phyloP scores from a whole-genome alignment of 2,329 filamentous ascomycete species.

The Penicillium sp. region DNA sequence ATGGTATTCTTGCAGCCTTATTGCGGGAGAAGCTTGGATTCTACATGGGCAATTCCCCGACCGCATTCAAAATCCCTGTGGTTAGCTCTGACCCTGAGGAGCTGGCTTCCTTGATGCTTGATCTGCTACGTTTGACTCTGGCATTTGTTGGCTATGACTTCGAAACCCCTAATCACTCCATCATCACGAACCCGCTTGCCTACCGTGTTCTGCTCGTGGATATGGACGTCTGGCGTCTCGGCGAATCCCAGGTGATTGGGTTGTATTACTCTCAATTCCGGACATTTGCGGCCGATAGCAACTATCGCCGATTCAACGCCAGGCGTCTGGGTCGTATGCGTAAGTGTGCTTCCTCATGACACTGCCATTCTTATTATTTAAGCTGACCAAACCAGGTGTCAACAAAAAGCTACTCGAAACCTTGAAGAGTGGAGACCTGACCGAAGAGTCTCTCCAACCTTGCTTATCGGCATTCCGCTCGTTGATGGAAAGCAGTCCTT shows the following conservation, averaged over 20 bases:
- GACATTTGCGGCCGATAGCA: slow-evolving; percentile 84
- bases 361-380: neutral
- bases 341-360: slow-evolving; percentile 49
- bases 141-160: slow-evolving; percentile 87
- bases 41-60: slow-evolving; percentile 23
- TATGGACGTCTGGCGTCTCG: slow-evolving; percentile 86
- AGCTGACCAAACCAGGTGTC: slow-evolving; percentile 60
- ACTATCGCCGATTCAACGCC: slow-evolving; percentile 88
- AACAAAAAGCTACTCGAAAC: slow-evolving; percentile 88
- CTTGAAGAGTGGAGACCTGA: slow-evolving; percentile 79
- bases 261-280: slow-evolving; percentile 92
- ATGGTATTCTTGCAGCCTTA: slow-evolving; percentile 80
- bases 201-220: slow-evolving; percentile 92
- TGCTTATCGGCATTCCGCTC: slow-evolving; percentile 78
- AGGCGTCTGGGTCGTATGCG: slow-evolving; percentile 85
- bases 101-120: slow-evolving; percentile 52
- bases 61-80: slow-evolving; percentile 47
- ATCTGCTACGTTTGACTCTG: slow-evolving; percentile 74
- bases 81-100: slow-evolving; percentile 45
- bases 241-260: slow-evolving; percentile 72
- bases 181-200: slow-evolving; percentile 92
- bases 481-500: slow-evolving; percentile 76
- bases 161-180: slow-evolving; percentile 75
- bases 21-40: slow-evolving; percentile 72
- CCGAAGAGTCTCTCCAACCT: slow-evolving; percentile 67